These are phyloP conservation scores for Podaxis sp. DNA, from an alignment of 768 basidiomycete species.

Conservation along the genomic window DNA sequence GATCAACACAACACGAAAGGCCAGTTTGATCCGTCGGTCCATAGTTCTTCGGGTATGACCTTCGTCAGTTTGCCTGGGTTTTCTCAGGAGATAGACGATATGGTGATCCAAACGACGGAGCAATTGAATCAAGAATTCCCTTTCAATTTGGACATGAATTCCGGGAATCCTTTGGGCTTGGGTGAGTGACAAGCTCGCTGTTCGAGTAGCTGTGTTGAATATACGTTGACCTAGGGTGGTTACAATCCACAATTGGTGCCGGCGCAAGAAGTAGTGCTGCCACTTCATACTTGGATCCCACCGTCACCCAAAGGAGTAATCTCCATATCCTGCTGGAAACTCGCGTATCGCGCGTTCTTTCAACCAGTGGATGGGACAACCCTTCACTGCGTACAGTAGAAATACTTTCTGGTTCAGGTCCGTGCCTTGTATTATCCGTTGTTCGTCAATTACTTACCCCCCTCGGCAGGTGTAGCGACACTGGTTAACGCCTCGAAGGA, in stretches of 20 bases:
- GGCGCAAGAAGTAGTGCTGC: constrained; percentile 27
- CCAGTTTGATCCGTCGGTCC: constrained; percentile 32
- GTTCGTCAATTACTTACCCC: background rate
- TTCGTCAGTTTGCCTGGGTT: constrained; percentile 28
- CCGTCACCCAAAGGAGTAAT: constrained; percentile 25
- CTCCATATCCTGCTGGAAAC: constrained; percentile 30
- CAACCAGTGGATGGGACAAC: background rate
- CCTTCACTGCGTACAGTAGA: constrained; percentile 12
- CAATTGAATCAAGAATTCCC: constrained; percentile 37
- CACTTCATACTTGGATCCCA: constrained; percentile 23
- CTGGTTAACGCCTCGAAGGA: constrained; percentile 45
- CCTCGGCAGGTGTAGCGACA: background rate
- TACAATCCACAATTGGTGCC: constrained; percentile 23
- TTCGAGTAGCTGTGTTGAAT: constrained; percentile 12
- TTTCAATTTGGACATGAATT: constrained; percentile 42
- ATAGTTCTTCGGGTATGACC: constrained; percentile 28
- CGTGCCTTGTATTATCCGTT: background rate
- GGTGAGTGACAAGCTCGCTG: constrained; percentile 26
- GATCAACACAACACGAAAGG: constrained; percentile 31
- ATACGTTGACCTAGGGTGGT: constrained; percentile 20
- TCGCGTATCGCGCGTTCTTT: constrained; percentile 23
- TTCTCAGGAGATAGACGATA: constrained; percentile 27
- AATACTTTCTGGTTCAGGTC: constrained; percentile 13
- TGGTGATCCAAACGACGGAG: constrained; percentile 32
- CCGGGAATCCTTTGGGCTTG: constrained; percentile 40